Conservation (phyloP, 2,329 filamentous ascomycete species). For the Mycosphaerella arachidis region DNA sequence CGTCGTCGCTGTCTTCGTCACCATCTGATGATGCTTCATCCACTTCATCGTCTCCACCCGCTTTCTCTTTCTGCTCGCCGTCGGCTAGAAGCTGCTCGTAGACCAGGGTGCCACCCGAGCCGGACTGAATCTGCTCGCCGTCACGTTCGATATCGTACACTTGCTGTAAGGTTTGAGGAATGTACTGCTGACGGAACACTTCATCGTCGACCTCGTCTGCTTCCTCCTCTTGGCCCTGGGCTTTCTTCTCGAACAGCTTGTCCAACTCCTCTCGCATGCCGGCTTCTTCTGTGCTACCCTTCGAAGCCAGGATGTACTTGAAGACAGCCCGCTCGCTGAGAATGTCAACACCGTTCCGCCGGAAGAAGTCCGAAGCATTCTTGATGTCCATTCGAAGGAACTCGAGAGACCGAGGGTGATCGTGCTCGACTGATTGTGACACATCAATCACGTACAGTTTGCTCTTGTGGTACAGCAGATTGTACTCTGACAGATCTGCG, state of each 20-base stretch:
- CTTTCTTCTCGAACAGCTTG: conserved; percentile 58
- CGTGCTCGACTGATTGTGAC: conserved; percentile 93
- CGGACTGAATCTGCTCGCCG: conserved; percentile 68
- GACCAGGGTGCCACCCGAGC: conserved; percentile 70
- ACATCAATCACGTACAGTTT: conserved; percentile 94
- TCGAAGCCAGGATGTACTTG: conserved; percentile 67
- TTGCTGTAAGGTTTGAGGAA: conserved; percentile 90
- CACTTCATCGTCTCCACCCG: conserved; percentile 20
- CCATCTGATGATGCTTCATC: conserved; percentile 23
- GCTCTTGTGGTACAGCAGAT: conserved; percentile 80
- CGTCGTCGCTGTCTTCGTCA: conserved; percentile 35
- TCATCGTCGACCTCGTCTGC: conserved; percentile 73
- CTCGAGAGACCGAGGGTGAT: conserved; percentile 86
- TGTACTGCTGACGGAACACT: conserved; percentile 94
- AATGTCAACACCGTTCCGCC: conserved; percentile 74
- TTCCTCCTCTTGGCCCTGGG: conserved; percentile 45
- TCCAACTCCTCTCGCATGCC: conserved; percentile 61
- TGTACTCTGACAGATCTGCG: conserved; percentile 97
- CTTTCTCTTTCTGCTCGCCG: conserved; percentile 45
- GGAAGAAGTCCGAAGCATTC: conserved; percentile 92
- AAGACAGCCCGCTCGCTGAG: conserved; percentile 77
- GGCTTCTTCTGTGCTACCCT: conserved; percentile 58
- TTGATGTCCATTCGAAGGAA: conserved; percentile 98
- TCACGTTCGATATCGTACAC: conserved; percentile 96
- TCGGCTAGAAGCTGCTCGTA: conserved; percentile 81